phyloP scores from a whole-genome alignment of 176 grass and related monocot genomes.

The Elaeis guineensis region DNA sequence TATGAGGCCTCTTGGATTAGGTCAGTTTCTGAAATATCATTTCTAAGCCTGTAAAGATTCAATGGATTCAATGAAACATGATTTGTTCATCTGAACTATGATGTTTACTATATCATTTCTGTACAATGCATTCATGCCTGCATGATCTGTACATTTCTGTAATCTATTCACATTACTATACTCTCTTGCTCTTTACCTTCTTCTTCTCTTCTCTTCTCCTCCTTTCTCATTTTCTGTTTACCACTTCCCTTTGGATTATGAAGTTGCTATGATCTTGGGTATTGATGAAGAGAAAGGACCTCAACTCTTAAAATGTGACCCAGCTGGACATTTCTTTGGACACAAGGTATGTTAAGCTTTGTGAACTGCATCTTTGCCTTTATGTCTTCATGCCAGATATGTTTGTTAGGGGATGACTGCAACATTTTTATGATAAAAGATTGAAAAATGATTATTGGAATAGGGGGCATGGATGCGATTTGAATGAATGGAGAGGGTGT shows the following conservation, averaged over 20 bases:
- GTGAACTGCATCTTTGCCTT: background rate
- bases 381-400: background rate
- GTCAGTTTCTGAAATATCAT: slow-evolving; percentile 29
- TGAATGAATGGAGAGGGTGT: no score
- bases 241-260: background rate
- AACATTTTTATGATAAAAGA: no score
- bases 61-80: background rate
- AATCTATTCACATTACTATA: background rate
- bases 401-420: no score
- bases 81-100: no score
- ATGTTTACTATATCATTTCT: no score
- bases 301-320: slow-evolving; percentile 96
- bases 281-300: slow-evolving; percentile 98
- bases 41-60: background rate
- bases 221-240: background rate
- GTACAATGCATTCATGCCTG: no score
- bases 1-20: slow-evolving; percentile 95
- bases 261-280: slow-evolving; percentile 88
- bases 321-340: slow-evolving; percentile 91
- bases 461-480: no score
- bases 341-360: slow-evolving; percentile 57
- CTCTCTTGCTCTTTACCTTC: background rate
- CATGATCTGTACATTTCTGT: no score
- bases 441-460: no score
- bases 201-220: background rate